Conservation (phyloP, 2,329 filamentous ascomycete genomes). For the Huntiella savannae region DNA sequence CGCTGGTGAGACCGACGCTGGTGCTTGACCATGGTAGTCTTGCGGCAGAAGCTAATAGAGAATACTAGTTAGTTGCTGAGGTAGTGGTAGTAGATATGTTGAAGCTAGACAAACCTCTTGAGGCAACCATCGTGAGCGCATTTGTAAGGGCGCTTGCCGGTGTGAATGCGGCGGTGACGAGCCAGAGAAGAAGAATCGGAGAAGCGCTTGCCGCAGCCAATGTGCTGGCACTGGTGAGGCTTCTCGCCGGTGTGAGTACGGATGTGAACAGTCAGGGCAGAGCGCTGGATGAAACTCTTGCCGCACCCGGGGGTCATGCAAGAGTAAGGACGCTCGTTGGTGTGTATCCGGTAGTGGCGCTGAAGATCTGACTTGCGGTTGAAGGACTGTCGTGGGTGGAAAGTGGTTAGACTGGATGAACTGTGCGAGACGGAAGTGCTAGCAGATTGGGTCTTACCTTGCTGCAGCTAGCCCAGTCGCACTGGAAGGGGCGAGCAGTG, state of each 20-base stretch:
- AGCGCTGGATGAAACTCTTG: slow-evolving; percentile 54
- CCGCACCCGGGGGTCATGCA: slow-evolving; percentile 42
- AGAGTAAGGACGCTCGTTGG: slow-evolving; percentile 48
- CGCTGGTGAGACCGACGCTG: slow-evolving; percentile 42
- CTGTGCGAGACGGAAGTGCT: not conserved
- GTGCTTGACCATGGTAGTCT: slow-evolving; percentile 53
- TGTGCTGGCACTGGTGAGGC: slow-evolving; percentile 47
- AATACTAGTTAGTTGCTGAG: slow-evolving; percentile 11
- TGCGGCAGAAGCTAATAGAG: slow-evolving; percentile 44
- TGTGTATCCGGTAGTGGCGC: slow-evolving; percentile 52
- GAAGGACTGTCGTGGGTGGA: slow-evolving; percentile 34
- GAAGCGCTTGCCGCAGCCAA: slow-evolving; percentile 48
- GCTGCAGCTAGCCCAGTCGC: slow-evolving; percentile 41
- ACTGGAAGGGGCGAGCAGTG: slow-evolving; percentile 41
- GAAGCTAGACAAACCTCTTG: slow-evolving; percentile 31
- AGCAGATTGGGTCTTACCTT: slow-evolving; percentile 28
- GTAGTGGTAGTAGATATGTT: too few relatives aligned
- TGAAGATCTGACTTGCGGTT: slow-evolving; percentile 54
- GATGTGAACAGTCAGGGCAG: slow-evolving; percentile 50
- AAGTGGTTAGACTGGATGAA: not conserved
- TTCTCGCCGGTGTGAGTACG: slow-evolving; percentile 55
- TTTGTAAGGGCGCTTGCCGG: slow-evolving; percentile 46
- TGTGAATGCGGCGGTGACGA: slow-evolving; percentile 46
- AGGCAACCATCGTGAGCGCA: slow-evolving; percentile 41
- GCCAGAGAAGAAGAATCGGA: slow-evolving; percentile 50